Evolutionary conservation across 257 asterid genomes (phyloP).

Genomic region (Echium plantagineum): DNA sequence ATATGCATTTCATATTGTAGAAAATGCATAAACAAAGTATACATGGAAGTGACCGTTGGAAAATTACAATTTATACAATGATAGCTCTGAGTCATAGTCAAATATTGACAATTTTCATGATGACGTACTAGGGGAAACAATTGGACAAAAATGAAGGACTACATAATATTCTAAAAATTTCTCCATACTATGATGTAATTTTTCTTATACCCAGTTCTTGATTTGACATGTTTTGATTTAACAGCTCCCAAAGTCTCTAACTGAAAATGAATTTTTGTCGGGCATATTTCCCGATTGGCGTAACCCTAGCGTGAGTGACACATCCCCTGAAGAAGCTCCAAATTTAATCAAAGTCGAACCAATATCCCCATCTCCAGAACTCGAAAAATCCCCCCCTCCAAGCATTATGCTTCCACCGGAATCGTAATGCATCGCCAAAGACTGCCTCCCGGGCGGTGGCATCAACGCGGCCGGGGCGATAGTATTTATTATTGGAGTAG

Average conservation of each 20-base stretch:
- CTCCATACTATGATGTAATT: neutral
- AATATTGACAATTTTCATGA: neutral
- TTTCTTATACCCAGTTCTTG: neutral
- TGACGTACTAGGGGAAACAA: neutral
- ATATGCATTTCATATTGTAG: too few species aligned
- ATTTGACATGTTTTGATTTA: neutral
- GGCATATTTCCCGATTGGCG: constrained; percentile 90
- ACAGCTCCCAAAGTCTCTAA: constrained; percentile 42
- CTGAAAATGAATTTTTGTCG: constrained; percentile 60
- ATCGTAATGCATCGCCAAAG: constrained; percentile 21
- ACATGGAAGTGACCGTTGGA: neutral
- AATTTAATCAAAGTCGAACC: constrained; percentile 57
- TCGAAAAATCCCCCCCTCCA: constrained; percentile 7
- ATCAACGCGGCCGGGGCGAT: constrained; percentile 11
- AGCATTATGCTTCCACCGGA: neutral
- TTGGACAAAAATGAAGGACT: neutral
- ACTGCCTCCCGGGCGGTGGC: constrained; percentile 9
- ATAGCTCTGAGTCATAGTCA: neutral
- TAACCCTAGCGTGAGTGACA: constrained; percentile 87
- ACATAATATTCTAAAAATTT: neutral
- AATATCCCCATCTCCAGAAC: constrained; percentile 17
- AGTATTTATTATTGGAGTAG: constrained; percentile 6
- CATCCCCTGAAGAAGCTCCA: constrained; percentile 69
- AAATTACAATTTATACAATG: neutral
- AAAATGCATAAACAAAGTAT: neutral